Evolutionary conservation across 2,329 filamentous ascomycete species (phyloP), one percentile per base, ranked within the genome.

Genomic region (Dactylellina haptotyla): DNA sequence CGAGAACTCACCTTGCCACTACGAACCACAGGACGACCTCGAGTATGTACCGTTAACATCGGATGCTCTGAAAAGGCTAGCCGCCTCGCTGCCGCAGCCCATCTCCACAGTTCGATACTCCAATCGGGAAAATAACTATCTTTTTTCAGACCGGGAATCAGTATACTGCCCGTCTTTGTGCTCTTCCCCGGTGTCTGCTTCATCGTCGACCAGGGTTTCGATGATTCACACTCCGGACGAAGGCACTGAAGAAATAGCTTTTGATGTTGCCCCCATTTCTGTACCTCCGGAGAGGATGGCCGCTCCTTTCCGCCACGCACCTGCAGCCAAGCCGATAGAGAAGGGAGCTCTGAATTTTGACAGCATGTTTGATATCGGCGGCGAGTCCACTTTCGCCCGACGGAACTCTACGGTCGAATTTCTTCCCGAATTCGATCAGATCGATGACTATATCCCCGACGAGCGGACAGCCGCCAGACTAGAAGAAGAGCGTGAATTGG

Each of bases 1-100:
- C 54, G 69, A 73, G 23, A 65, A 64, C 59, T 73, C 69, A 4
- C 69, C 69, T 2, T 73, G 69, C 43, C 69, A 73, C 48, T 73
- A 66, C 56, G 61, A 57, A 54, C 69, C 69, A 32, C 69, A 73
- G 61, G 69, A 73, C 69, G 69, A 73, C 69, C 69, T 73, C 10
- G 69, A 73, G 50, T 73, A 73, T 34, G 61, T 73, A 14, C 69
- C 69, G 3, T 54, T 73, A 51, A 73, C 69, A 46, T 53, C 61
- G 1, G 69, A 66, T 12, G 69, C 69, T 32, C 32, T 73, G 10
- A 73, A 73, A 48, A 51, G 39, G 28, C 57, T 73, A 23, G 69
- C 69, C 8, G 69, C 69, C 0, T 73, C 69, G 0, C 48, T 73
- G 37, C 69, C 69, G 16, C 69, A 73, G 46, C 69, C 69, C 0